Evolutionary conservation across 139 green algal species (phyloP), one percentile per base, ranked within the genome.

Genomic region (Volvox reticuliferus): DNA sequence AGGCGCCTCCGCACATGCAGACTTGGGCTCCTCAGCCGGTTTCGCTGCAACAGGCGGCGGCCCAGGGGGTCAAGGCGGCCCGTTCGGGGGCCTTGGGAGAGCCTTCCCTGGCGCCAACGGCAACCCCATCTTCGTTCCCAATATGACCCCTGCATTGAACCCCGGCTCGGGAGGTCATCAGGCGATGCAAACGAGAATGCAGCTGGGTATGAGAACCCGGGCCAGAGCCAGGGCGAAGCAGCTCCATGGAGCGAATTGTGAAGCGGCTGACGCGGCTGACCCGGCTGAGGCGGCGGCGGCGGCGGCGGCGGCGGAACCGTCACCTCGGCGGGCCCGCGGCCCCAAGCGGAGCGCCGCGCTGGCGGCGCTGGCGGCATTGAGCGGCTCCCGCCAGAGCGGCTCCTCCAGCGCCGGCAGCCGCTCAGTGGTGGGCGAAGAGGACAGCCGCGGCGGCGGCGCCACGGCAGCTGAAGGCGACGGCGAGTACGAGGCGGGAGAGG

Each of bases 341-440:
- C 86, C 86, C 0, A 75, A 77, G 44, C 37, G 86, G 20, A 77
- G n/a, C 30, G 86, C 86, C 20, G 86, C 86, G 1, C 32, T 83
- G 6, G 86, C 86, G 5, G 86, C 86, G 12, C 71, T 83, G 18
- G 24, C 71, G 73, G 28, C 24, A 21, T 0, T 35, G 28, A 24
- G 82, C 16, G 6, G 63, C 67, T 78, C 67, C 24, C 2, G 12
- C 12, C 36, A 79, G 30, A 61, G 35, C 33, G 17, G 67, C 36
- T 68, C 67, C 21, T 78, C 67, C 21, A 69, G 22, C 36, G 67
- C 24, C 35, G 67, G 67, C 67, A 61, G 36, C 24, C 55, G 55
- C 65, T n/a, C 63, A 21, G 71, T 28, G n/a, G 50, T 69, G 30
- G 79, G 33, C 62, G 75, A 24, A 26, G 61, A 35, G 26, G 32